Evolutionary conservation across 1,284 basidiomycete genomes (phyloP), one percentile per base, ranked within the genome.

Genomic region (Cryptococcus floricola): DNA sequence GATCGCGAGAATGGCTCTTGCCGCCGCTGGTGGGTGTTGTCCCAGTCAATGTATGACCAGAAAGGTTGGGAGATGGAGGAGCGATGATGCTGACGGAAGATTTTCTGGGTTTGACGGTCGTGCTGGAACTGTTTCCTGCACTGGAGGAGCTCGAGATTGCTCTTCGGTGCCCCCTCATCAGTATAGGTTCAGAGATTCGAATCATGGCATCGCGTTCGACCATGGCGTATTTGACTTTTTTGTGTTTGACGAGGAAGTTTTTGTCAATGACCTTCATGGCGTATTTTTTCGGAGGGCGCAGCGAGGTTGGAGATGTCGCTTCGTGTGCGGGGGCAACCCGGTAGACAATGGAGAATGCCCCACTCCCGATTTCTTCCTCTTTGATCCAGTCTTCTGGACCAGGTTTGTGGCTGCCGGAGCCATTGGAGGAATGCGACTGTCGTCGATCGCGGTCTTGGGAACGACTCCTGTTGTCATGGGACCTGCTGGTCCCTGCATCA

Each of bases 211-310:
- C 79, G 6, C 79, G 73, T 66, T 81, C 80, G 50, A 81, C 78
- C 53, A 78, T 72, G n/a, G 80, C 80, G 58, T 81, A 81, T 56
- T 81, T 80, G 3, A 74, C 77, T 66, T 81, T 81, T 60, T 79
- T 79, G 67, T 81, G 79, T 49, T 77, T 74, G 23, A 78, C 63
- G 23, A 79, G 71, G 52, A 78, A 77, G 19, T 69, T 67, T 62
- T 81, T 80, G 61, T 81, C 79, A 62, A 81, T 78, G 31, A 80
- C 77, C 56, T 81, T 81, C 66, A 81, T 74, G 7, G 80, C 80
- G 58, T 78, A 81, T 42, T 71, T 63, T 9, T 62, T 38, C 50
- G 65, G 48, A 14, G 65, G 39, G 46, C 58, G 52, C 42, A 62
- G 50, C 39, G 72, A 57, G 18, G 61, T 54, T 39, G 70, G 59